phyloP scores from a whole-genome alignment of 2,329 filamentous ascomycete species.

The Exophiala xenobiotica region DNA sequence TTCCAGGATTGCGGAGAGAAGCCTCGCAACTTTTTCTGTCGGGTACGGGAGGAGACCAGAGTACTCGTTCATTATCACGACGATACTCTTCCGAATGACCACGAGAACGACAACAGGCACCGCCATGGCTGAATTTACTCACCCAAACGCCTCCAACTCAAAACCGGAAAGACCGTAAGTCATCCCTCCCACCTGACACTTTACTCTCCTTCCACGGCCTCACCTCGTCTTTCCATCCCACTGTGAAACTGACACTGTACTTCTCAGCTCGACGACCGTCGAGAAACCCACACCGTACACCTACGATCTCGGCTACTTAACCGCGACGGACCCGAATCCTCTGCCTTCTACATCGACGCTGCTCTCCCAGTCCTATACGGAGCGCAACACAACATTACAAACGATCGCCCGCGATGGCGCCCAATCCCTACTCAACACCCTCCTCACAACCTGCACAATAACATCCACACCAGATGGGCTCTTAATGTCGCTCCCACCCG shows the following conservation, averaged over 20 bases:
- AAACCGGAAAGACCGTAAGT: constrained; percentile 45
- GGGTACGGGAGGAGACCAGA: neutral
- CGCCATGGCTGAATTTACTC: constrained; percentile 10
- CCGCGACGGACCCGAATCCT: constrained; percentile 85
- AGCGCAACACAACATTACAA: constrained; percentile 67
- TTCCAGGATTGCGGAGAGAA: neutral
- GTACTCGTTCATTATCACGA: neutral
- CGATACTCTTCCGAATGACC: neutral
- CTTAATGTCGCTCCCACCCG: constrained; percentile 71
- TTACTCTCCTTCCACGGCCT: neutral
- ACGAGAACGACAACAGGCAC: constrained; percentile 7
- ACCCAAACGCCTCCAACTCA: constrained; percentile 4
- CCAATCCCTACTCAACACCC: constrained; percentile 89
- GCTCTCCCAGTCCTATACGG: constrained; percentile 30
- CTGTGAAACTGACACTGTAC: constrained; percentile 1
- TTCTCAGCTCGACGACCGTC: constrained; percentile 48
- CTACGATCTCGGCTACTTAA: constrained; percentile 85
- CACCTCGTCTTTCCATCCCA: constrained; percentile 1
- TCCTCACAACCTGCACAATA: constrained; percentile 83
- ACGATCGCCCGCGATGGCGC: constrained; percentile 81
- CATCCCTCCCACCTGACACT: too few species aligned
- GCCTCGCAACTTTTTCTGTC: neutral
- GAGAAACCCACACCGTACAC: constrained; percentile 85
- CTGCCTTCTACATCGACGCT: constrained; percentile 56
- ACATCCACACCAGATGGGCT: constrained; percentile 68